Evolutionary conservation across 768 basidiomycete species (phyloP).

Genomic region (Kwoniella botswanensis): DNA sequence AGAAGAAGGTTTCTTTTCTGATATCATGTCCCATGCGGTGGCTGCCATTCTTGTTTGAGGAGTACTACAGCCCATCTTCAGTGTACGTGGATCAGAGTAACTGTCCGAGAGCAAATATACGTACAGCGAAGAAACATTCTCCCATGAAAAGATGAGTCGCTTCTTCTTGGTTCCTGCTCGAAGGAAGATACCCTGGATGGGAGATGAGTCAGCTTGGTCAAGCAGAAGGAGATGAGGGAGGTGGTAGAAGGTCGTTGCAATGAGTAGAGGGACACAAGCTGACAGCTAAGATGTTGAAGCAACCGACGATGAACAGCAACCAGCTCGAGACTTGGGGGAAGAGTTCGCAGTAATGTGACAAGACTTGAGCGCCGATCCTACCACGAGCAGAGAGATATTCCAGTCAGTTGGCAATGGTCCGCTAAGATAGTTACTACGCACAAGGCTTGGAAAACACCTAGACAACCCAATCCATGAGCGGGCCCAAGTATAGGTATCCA

Average conservation of each 20-base stretch:
- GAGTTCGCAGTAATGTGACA: constrained; percentile 72
- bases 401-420: neutral
- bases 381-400: neutral
- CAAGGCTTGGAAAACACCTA: constrained; percentile 87
- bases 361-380: constrained; percentile 64
- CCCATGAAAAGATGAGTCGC: constrained; percentile 57
- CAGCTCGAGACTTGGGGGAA: constrained; percentile 91
- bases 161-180: constrained; percentile 56
- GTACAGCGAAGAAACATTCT: constrained; percentile 54
- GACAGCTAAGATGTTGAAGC: constrained; percentile 73
- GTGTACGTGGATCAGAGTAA: neutral
- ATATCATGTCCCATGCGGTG: constrained; percentile 53
- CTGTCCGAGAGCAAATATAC: constrained; percentile 11
- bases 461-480: constrained; percentile 80
- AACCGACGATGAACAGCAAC: constrained; percentile 89
- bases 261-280: constrained; percentile 13
- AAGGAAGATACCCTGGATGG: constrained; percentile 43
- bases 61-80: constrained; percentile 25
- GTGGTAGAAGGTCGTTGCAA: constrained; percentile 65
- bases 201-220: constrained; percentile 61
- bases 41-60: constrained; percentile 53
- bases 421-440: constrained; percentile 59
- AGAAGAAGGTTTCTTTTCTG: constrained; percentile 31
- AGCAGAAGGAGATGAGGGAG: constrained; percentile 61
- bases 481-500: constrained; percentile 87